Base-by-base conservation (phyloP, 805 yeast species). In the Saccharomycopsis lassenensis region DNA sequence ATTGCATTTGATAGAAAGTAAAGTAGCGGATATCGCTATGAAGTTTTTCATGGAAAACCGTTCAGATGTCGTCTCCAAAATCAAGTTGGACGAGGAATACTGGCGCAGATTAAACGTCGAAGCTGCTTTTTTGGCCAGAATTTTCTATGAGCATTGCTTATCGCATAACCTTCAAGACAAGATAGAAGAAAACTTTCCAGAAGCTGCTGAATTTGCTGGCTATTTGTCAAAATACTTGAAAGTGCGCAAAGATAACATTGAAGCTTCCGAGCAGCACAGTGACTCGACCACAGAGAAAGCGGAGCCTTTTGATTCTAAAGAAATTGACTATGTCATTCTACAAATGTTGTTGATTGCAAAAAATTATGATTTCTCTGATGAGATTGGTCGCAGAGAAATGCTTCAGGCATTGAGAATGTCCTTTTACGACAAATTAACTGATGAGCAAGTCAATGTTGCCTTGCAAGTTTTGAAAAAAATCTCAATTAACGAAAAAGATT, bases 351-450 rank as follows among this genome's bases (percentile, higher is more conserved):
- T 61, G 7, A 69, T 84, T 19, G 77, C 87, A 1, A 68, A 69
- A 20, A 70, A 71, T 25, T 80, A 79, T 51, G 97, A 91, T 54
- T 85, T 74, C 50, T 78, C 85, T 48, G 96, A 91, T 59, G 95
- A 87, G 55, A 70, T 81, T 31, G 95, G 96, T 15, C 71, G 95
- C 51, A 69, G 94, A 53, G 74, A 74, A 30, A 74, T 85, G 72
- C 58, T 81, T 26, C 67, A 63, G 21, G 64, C 72, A 2, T 56
- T 77, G 4, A 65, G 84, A 59, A 61, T 76, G n/a, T 58, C 80
- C 39, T 65, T 77, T 1, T 65, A 69, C 28, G 78, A 73, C 35
- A 62, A 67, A 11, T 59, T 81, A 18, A 56, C 72, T 1, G 84
- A 73, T 39, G 51, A 58, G 5, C 59, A 76, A 21, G 65, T 74